These are phyloP conservation scores for Rhodotorula toruloides DNA, from an alignment of 768 basidiomycete species.

Conservation along the genomic window DNA sequence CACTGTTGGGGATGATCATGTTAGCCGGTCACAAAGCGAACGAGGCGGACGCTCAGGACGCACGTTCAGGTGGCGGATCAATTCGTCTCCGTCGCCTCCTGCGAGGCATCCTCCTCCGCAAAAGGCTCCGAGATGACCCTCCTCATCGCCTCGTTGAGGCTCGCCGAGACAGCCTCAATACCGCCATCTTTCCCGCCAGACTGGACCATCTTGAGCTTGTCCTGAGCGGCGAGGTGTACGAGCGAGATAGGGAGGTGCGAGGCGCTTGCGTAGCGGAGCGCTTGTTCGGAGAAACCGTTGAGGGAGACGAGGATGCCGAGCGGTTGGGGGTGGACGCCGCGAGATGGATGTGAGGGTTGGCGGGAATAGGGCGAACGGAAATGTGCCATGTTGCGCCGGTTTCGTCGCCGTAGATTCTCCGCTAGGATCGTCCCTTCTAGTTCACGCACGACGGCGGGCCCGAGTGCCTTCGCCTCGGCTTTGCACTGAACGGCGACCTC, in stretches of 20 bases:
- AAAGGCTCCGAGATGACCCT: too few relatives aligned
- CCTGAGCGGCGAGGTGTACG: neutral
- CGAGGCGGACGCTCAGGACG: too few relatives aligned
- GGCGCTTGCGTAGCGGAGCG: neutral
- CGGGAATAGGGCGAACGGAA: neutral
- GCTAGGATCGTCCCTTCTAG: constrained; percentile 21
- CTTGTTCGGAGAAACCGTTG: neutral
- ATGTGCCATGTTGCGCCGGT: neutral
- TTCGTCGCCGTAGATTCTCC: too few relatives aligned
- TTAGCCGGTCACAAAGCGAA: too few relatives aligned
- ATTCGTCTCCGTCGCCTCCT: too few relatives aligned
- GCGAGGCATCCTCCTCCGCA: too few relatives aligned
- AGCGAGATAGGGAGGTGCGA: neutral
- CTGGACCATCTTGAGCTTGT: neutral
- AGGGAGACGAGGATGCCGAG: constrained; percentile 12
- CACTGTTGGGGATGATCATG: too few relatives aligned
- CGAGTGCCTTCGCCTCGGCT: neutral
- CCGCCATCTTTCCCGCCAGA: neutral
- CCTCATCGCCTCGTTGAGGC: too few relatives aligned
- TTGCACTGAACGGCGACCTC: constrained; percentile 29
- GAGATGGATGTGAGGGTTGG: neutral
- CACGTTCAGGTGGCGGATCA: too few relatives aligned
- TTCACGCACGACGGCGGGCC: constrained; percentile 15
- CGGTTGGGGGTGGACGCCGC: neutral
- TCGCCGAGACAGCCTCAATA: too few relatives aligned